A percentile compares a stretch with the other conserved stretches of the same genome.
Conservation (phyloP, 257 asterid genomes). For the Ligustrum vulgare region DNA sequence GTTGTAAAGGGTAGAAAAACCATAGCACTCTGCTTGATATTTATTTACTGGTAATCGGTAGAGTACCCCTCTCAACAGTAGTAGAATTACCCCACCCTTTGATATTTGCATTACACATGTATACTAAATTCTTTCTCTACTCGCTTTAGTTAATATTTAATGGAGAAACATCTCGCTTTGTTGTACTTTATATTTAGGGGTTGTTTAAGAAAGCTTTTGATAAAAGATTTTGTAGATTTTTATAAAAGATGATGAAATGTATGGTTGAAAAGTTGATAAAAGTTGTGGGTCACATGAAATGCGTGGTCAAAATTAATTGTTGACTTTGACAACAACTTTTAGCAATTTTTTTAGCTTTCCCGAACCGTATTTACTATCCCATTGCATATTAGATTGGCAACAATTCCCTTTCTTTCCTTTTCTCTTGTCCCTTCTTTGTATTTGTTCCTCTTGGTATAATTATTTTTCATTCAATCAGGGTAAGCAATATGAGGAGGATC, state of each 20-base stretch:
- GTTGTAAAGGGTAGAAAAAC: not conserved
- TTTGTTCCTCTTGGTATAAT: slow-evolving; percentile 13
- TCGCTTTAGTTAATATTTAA: not conserved
- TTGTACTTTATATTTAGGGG: not conserved
- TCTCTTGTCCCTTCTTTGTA: not conserved
- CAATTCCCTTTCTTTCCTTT: not conserved
- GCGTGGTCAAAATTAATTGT: too few relatives aligned
- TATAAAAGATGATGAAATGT: too few relatives aligned
- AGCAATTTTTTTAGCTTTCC: too few relatives aligned
- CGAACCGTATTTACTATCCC: not conserved
- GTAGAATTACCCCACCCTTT: not conserved
- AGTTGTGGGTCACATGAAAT: too few relatives aligned
- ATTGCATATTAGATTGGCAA: not conserved
- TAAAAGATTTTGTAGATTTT: too few relatives aligned
- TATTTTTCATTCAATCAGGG: slow-evolving; percentile 54
- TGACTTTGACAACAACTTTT: too few relatives aligned
- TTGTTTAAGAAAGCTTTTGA: too few relatives aligned
- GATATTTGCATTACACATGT: not conserved
- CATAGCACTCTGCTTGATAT: not conserved
- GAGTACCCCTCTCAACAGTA: not conserved
- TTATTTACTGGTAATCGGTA: not conserved
- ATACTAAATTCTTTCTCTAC: not conserved
- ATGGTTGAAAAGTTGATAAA: too few relatives aligned
- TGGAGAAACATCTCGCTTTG: not conserved
- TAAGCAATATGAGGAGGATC: slow-evolving; percentile 91